phyloP scores from a whole-genome alignment of 2,329 filamentous ascomycete species.

The Xylariaceae sp. region DNA sequence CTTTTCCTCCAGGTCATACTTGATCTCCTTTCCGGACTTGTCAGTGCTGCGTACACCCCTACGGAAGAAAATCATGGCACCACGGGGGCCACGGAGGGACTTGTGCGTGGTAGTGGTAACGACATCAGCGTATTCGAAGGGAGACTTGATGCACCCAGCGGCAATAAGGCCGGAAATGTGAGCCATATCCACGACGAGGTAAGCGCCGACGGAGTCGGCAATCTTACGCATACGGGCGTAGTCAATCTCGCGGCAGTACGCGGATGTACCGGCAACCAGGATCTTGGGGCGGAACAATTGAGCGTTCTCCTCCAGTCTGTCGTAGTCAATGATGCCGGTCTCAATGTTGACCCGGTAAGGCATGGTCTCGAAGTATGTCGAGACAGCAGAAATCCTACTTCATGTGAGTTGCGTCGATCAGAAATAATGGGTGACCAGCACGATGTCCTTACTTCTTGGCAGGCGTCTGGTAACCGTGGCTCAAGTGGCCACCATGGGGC shows the following conservation, averaged over 20 bases:
- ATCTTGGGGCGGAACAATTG: conserved; percentile 92
- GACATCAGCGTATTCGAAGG: conserved; percentile 88
- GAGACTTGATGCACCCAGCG: conserved; percentile 86
- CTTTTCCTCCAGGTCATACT: conserved; percentile 90
- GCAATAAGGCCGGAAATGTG: conserved; percentile 97
- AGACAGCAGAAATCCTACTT: conserved; percentile 78
- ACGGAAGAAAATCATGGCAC: conserved; percentile 99
- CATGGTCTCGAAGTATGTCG: conserved; percentile 98
- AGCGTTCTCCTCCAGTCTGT: conserved; percentile 83
- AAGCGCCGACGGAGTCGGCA: conserved; percentile 87
- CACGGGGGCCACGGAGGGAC: conserved; percentile 92
- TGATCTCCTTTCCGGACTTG: conserved; percentile 83
- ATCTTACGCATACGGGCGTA: conserved; percentile 96
- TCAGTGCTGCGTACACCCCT: conserved; percentile 90
- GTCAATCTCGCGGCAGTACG: conserved; percentile 97
- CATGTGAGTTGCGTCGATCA: conserved; percentile 36
- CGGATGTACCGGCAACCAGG: conserved; percentile 92
- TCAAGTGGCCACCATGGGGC: conserved; percentile 89
- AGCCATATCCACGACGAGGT: conserved; percentile 96
- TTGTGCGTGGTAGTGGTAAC: conserved; percentile 99
- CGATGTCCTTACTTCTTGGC: conserved; percentile 62
- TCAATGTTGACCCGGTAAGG: conserved; percentile 87
- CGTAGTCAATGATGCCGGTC: conserved; percentile 97
- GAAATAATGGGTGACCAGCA: conserved; percentile 42
- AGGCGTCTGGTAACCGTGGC: conserved; percentile 96